Evolutionary conservation across 495 filamentous ascomycete genomes (phyloP).

Genomic region (Staphylotrichum longicolle): DNA sequence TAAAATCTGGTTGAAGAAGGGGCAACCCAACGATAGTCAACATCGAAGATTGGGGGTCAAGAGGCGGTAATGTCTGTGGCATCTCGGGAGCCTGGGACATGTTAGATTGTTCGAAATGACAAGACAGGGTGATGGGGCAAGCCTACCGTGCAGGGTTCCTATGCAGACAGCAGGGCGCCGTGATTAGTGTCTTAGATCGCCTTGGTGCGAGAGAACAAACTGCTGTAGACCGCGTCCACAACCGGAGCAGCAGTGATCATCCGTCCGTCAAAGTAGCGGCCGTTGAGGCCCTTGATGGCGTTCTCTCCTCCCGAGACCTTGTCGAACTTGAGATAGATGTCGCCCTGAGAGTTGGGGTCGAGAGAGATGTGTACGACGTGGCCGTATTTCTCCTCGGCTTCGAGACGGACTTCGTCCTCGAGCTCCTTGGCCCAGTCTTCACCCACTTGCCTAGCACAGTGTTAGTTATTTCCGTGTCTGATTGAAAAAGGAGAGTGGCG

Average conservation of each 20-base stretch:
- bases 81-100: slow-evolving; percentile 1
- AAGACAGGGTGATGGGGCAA: not conserved
- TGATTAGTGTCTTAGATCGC: slow-evolving; percentile 61
- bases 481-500: not conserved
- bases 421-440: slow-evolving; percentile 89
- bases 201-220: slow-evolving; percentile 86
- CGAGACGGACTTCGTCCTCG: slow-evolving; percentile 87
- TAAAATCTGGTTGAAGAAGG: not conserved
- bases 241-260: slow-evolving; percentile 92
- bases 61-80: not conserved
- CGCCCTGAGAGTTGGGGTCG: slow-evolving; percentile 89
- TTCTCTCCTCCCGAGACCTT: slow-evolving; percentile 92
- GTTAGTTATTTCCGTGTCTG: slow-evolving; percentile 43
- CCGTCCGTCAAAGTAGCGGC: slow-evolving; percentile 86
- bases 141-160: slow-evolving; percentile 40
- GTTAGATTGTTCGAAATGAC: not conserved
- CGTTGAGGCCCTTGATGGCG: slow-evolving; percentile 95
- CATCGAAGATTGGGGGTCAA: not conserved
- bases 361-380: slow-evolving; percentile 96
- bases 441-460: slow-evolving; percentile 68
- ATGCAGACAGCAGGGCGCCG: slow-evolving; percentile 38
- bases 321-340: slow-evolving; percentile 98
- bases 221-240: slow-evolving; percentile 97
- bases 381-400: slow-evolving; percentile 96
- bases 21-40: slow-evolving; percentile 9